Evolutionary conservation across 352 stramenopile species (phyloP), one percentile per base, ranked within the genome.

Genomic region (Phytopythium montanum): DNA sequence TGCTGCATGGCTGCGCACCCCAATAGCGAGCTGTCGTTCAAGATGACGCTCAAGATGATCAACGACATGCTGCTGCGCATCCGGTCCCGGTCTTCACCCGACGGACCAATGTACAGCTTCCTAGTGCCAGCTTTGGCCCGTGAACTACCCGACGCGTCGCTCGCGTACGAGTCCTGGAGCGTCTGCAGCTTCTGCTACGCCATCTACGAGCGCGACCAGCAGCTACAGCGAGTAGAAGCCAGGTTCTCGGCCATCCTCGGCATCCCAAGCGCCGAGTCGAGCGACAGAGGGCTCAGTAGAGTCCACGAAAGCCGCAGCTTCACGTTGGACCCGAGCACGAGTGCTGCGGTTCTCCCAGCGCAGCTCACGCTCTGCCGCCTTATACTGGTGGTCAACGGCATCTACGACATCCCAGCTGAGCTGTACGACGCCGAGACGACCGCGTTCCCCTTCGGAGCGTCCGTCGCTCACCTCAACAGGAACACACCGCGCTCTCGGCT

Each of bases 11-110:
- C 79, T 13, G 70, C 75, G 31, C 90, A 94, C 61, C 78, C 79
- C 1, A 89, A 82, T 41, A 68, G 60, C n/a, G 85, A 94, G 56
- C 65, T 94, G 9, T 76, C 81, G 16, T 94, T 88, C 78, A 94
- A 92, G 55, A 94, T 94, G 85, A 94, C 85, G 31, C 64, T 90
- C 52, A 91, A 92, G 59, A 94, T 94, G 85, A 92, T 94, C 48
- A 85, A 79, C 57, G 85, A 94, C 49, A 94, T 83, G 72, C 77
- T 92, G 0, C 46, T 84, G 12, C 75, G 85, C 10, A 77, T 94
- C 45, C 77, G 76, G 3, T 74, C 81, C 26, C 79, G 82, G 1
- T 57, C 86, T 10, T 57, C 73, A 7, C 70, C 75, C 0, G 79
- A 88, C 25, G 26, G 16, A 1, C 87, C 82, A 41, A 68, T 46